Conservation (phyloP, 345 rosid genomes). For the Mallotus nudiflorus region DNA sequence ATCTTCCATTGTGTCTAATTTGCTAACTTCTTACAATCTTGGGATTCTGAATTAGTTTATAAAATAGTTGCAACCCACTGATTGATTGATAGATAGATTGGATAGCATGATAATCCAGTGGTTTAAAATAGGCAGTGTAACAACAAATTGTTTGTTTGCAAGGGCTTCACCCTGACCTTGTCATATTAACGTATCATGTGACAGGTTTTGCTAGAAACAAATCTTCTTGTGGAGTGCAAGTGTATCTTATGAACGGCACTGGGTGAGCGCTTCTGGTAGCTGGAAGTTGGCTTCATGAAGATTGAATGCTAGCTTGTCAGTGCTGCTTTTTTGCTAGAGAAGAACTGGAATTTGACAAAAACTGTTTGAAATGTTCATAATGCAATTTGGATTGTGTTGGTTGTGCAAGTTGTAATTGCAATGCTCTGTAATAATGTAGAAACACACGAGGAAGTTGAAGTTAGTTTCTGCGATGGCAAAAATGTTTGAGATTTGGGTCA, state of each 20-base stretch:
- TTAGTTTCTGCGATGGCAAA: background rate
- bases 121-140: background rate
- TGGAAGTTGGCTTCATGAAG: background rate
- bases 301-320: background rate
- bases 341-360: background rate
- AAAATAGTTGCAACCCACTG: background rate
- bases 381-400: background rate
- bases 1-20: background rate
- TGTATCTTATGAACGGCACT: background rate
- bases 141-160: background rate
- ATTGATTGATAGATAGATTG: background rate
- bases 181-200: background rate
- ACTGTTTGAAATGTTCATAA: background rate
- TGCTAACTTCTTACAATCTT: background rate
- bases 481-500: background rate
- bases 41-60: background rate
- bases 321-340: background rate
- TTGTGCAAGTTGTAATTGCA: conserved; percentile 3
- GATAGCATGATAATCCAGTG: background rate
- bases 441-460: background rate
- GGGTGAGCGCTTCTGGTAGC: background rate
- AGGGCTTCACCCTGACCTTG: background rate
- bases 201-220: conserved; percentile 12
- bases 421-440: conserved; percentile 4
- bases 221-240: background rate